phyloP scores from a whole-genome alignment of 768 basidiomycete genomes.

The Fomitopsis serialis region DNA sequence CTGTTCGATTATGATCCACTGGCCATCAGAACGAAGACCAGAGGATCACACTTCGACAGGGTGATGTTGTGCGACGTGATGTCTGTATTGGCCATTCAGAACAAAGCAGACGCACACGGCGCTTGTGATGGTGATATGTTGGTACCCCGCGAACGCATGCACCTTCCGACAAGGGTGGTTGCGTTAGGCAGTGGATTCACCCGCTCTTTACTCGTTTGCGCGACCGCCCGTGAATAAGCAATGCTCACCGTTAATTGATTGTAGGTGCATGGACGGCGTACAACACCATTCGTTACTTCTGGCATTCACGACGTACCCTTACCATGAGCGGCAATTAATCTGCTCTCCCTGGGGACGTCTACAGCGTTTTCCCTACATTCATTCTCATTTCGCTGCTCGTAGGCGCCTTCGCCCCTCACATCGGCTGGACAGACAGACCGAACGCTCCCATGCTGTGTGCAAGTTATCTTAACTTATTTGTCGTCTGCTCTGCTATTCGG shows the following conservation, averaged over 20 bases:
- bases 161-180: too few relatives aligned
- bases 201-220: too few relatives aligned
- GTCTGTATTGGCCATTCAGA: too few relatives aligned
- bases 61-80: too few relatives aligned
- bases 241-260: neutral
- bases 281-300: conserved; percentile 62
- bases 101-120: too few relatives aligned
- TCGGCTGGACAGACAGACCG: conserved; percentile 22
- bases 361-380: conserved; percentile 38
- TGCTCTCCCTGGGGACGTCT: conserved; percentile 45
- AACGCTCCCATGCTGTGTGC: conserved; percentile 26
- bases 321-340: conserved; percentile 34
- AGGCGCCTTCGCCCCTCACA: conserved; percentile 35
- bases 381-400: conserved; percentile 33
- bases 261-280: conserved; percentile 58
- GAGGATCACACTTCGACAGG: too few relatives aligned
- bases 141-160: too few relatives aligned
- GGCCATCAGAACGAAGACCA: too few relatives aligned
- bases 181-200: too few relatives aligned
- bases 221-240: too few relatives aligned
- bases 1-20: too few relatives aligned
- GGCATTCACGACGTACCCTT: conserved; percentile 42
- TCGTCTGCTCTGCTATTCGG: conserved; percentile 44
- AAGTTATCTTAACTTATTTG: conserved; percentile 33
- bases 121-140: too few relatives aligned